Conservation (phyloP, 1,139 yeast species). For the Yamadazyma dushanensis region DNA sequence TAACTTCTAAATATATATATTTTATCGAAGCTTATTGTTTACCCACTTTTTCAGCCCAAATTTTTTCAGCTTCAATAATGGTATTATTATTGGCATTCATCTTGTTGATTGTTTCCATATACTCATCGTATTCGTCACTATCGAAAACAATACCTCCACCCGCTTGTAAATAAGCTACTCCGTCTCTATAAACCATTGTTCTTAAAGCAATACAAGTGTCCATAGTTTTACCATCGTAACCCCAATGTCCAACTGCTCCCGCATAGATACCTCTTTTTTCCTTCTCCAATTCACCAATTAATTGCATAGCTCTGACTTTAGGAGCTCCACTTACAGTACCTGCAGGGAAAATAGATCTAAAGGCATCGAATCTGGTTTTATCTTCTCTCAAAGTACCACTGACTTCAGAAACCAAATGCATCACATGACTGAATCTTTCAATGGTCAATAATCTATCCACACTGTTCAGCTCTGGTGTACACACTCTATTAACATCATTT, state of each 20-base stretch:
- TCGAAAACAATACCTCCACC: slow-evolving; percentile 98
- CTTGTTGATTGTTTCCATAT: slow-evolving; percentile 93
- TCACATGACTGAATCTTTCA: slow-evolving; percentile 95
- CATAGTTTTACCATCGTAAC: slow-evolving; percentile 89
- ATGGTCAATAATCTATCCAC: slow-evolving; percentile 89
- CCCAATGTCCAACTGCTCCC: slow-evolving; percentile 99
- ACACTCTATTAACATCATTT: slow-evolving; percentile 92
- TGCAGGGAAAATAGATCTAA: slow-evolving; percentile 96
- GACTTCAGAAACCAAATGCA: slow-evolving; percentile 94
- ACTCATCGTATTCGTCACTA: slow-evolving; percentile 93
- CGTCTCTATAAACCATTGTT: slow-evolving; percentile 93
- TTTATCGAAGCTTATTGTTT: slow-evolving; percentile 1
- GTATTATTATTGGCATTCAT: slow-evolving; percentile 93
- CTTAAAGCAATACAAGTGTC: slow-evolving; percentile 96
- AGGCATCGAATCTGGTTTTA: slow-evolving; percentile 91
- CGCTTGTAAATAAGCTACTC: slow-evolving; percentile 90
- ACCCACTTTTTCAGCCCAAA: slow-evolving; percentile 62
- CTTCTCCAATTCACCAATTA: slow-evolving; percentile 82
- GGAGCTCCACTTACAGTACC: slow-evolving; percentile 99
- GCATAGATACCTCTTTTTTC: slow-evolving; percentile 97
- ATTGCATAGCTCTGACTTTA: slow-evolving; percentile 93
- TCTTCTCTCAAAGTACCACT: slow-evolving; percentile 84
- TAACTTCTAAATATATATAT: slow-evolving; percentile 8
- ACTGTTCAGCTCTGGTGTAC: slow-evolving; percentile 77
- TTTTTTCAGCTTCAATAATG: slow-evolving; percentile 82